Conservation (phyloP, 495 filamentous ascomycete genomes). For the Podospora pseudocomata region DNA sequence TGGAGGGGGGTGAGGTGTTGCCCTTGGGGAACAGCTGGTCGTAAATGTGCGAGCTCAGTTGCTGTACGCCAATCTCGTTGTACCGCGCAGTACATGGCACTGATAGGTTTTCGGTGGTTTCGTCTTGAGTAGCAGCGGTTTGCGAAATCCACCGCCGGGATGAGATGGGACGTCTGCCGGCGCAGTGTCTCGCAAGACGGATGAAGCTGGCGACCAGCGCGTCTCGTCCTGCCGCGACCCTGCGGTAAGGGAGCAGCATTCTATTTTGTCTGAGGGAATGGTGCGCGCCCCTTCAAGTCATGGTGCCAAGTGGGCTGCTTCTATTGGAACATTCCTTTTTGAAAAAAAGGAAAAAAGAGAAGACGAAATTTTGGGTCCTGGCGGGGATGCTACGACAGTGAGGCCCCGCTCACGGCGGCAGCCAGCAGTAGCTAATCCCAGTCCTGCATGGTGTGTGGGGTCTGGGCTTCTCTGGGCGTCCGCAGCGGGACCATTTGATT, state of each 20-base stretch:
- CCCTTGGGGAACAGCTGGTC: constrained; percentile 67
- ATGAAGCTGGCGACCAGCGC: constrained; percentile 36
- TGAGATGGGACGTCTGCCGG: constrained; percentile 19
- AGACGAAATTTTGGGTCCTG: constrained; percentile 3
- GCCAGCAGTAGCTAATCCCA: neutral
- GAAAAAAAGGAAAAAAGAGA: neutral
- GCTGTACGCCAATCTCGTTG: constrained; percentile 93
- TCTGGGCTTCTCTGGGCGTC: neutral
- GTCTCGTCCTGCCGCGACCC: constrained; percentile 36
- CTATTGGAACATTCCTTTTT: neutral
- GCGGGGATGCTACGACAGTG: constrained; percentile 1
- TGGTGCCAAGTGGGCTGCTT: constrained; percentile 7
- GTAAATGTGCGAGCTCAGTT: constrained; percentile 77
- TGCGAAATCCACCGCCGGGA: constrained; percentile 40
- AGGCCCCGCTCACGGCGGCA: neutral
- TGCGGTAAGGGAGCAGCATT: constrained; percentile 40
- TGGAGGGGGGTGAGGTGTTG: constrained; percentile 53
- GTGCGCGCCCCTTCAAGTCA: constrained; percentile 22
- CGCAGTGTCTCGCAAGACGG: constrained; percentile 37
- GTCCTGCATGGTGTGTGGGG: neutral
- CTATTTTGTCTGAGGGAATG: constrained; percentile 14
- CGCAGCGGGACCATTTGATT: neutral
- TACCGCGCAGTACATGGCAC: constrained; percentile 62
- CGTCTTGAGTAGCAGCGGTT: constrained; percentile 11
- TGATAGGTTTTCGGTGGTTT: constrained; percentile 28